Evolutionary conservation across 2,329 filamentous ascomycete genomes (phyloP), one percentile per base, ranked within the genome.

Genomic region (Fusarium chaquense): DNA sequence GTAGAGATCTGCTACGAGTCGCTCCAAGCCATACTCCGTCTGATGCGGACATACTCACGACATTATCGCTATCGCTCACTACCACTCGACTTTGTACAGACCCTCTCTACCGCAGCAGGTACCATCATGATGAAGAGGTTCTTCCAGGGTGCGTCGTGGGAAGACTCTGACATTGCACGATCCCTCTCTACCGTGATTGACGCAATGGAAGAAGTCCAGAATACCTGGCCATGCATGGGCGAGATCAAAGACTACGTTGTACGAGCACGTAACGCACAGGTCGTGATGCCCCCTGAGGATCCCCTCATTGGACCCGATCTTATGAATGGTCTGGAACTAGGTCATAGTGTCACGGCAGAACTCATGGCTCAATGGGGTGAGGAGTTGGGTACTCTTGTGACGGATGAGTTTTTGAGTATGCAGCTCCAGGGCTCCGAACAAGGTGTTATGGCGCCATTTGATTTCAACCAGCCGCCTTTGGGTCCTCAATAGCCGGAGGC

Each of bases 1-100:
- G 80, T 86, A 10, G 80, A 84, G 56, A 83, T 84, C 13, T 86
- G 84, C 74, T 84, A 85, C 66, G 80, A 83, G 58, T 85, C 83
- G 1, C 73, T 85, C 1, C 78, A 81, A 18, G 81, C 81, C 12
- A 81, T 86, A 20, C 74, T 84, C 20, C 78, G 81, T 18, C 74
- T 85, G 3, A 78, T 85, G 72, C 77, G 81, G 30, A 81, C 76
- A 46, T 85, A 83, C 65, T 78, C 78, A 9, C 79, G 80, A 22
- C 81, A 81, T 63, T 84, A 85, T 70, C 77, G 78, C 22, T 83
- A 78, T 70, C 75, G 76, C n/a, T 77, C 78, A 16, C 75, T 85
- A 15, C 83, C 84, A 0, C 73, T 86, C 0, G 82, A 84, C 55
- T 83, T 85, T 68, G 82, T 85, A 10, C 83, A 85, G 62, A 85